Evolutionary conservation across 2,329 filamentous ascomycete genomes (phyloP).

Genomic region (Thelonectria blattea): DNA sequence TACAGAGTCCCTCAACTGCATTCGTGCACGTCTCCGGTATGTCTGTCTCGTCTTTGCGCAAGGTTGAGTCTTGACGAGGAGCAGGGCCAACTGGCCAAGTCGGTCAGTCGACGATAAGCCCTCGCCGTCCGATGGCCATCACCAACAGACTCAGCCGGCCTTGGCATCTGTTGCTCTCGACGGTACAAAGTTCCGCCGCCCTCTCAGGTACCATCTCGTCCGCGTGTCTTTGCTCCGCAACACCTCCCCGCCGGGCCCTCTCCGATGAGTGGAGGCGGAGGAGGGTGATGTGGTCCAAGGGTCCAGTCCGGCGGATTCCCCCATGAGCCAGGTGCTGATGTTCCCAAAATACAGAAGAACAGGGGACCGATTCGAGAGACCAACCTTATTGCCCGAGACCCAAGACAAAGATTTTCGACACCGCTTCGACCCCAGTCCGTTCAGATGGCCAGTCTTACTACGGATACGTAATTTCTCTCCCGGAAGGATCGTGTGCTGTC

Average conservation of each 20-base stretch:
- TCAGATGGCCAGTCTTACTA: background rate
- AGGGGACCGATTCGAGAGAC: slow-evolving; percentile 14
- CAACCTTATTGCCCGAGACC: slow-evolving; percentile 11
- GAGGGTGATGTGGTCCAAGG: slow-evolving; percentile 15
- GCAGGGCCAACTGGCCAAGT: background rate
- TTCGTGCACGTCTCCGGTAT: background rate
- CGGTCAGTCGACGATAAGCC: background rate
- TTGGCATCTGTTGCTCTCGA: background rate
- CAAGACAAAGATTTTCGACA: background rate
- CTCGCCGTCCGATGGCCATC: background rate
- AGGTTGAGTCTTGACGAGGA: background rate
- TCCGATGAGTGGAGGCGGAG: slow-evolving; percentile 18
- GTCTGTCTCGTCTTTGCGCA: background rate
- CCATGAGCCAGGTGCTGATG: slow-evolving; percentile 10
- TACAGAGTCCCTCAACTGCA: background rate
- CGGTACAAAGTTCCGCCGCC: slow-evolving; percentile 1
- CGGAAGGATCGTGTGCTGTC: slow-evolving; percentile 4
- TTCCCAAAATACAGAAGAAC: slow-evolving; percentile 23
- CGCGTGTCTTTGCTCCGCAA: slow-evolving; percentile 5
- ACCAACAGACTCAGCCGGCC: background rate
- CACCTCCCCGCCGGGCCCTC: slow-evolving; percentile 12
- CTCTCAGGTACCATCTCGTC: slow-evolving; percentile 1
- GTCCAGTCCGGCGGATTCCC: slow-evolving; percentile 25
- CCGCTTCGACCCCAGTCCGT: background rate
- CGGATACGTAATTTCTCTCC: no score